A percentile compares a stretch with the other conserved stretches of the same genome.
Evolutionary conservation across 1,284 basidiomycete genomes (phyloP).

Genomic region (Austroboletus niveus): DNA sequence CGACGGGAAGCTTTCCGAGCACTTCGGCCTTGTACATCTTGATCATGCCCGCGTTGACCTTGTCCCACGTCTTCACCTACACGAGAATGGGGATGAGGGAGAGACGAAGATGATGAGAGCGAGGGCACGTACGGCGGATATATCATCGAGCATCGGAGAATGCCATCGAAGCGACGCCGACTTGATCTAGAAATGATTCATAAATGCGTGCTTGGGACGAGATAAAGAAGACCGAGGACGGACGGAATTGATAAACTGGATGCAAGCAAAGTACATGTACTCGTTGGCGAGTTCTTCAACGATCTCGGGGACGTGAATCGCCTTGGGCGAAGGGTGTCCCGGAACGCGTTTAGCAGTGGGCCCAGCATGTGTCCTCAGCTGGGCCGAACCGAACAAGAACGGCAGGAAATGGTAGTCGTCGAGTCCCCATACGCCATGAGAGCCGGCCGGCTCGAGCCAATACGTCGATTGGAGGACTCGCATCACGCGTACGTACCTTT

Average conservation of each 20-base stretch:
- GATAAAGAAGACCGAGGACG: slow-evolving; percentile 24
- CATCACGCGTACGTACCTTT: slow-evolving; percentile 88
- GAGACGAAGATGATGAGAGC: neutral
- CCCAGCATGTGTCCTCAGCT: slow-evolving; percentile 47
- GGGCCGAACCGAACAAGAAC: slow-evolving; percentile 87
- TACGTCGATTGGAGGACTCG: slow-evolving; percentile 89
- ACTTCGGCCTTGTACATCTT: slow-evolving; percentile 99
- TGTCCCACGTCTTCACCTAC: slow-evolving; percentile 93
- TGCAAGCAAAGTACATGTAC: slow-evolving; percentile 98
- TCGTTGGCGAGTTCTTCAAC: slow-evolving; percentile 91
- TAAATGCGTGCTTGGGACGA: neutral
- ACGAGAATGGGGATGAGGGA: neutral
- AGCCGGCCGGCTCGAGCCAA: slow-evolving; percentile 97
- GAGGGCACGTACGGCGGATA: slow-evolving; percentile 69
- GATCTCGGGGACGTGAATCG: slow-evolving; percentile 89
- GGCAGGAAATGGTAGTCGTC: slow-evolving; percentile 98
- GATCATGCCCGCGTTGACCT: slow-evolving; percentile 96
- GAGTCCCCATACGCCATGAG: slow-evolving; percentile 97
- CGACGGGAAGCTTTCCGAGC: slow-evolving; percentile 91
- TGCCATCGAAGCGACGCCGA: slow-evolving; percentile 97
- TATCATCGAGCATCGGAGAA: slow-evolving; percentile 98
- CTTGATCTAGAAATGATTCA: slow-evolving; percentile 68
- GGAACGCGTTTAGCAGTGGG: slow-evolving; percentile 12
- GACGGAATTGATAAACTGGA: slow-evolving; percentile 94
- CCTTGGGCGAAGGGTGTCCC: slow-evolving; percentile 86